These are phyloP conservation scores for Fusarium duplospermum DNA, from an alignment of 2,329 filamentous ascomycete species.

Conservation along the genomic window DNA sequence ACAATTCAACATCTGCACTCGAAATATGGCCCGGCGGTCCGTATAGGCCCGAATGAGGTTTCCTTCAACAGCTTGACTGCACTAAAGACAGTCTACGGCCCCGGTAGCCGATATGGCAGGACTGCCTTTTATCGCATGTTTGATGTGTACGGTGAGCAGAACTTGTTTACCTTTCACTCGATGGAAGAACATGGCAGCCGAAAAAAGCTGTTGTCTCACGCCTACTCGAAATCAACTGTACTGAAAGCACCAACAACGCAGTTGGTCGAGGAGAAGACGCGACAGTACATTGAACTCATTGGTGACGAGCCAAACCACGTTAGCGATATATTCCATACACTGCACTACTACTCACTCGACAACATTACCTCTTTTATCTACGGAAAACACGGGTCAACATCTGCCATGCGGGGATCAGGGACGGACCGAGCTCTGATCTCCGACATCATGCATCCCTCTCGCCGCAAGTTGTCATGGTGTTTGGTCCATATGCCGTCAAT, in stretches of 20 bases:
- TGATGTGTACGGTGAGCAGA: constrained; percentile 62
- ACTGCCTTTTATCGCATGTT: constrained; percentile 67
- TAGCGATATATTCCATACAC: constrained; percentile 32
- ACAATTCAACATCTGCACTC: constrained; percentile 56
- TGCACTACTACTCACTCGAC: constrained; percentile 33
- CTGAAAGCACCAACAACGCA: constrained; percentile 19
- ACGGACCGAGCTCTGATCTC: constrained; percentile 18
- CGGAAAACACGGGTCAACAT: constrained; percentile 27
- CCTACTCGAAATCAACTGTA: constrained; percentile 63
- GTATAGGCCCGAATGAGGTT: constrained; percentile 60
- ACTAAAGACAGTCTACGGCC: constrained; percentile 64
- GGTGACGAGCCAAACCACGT: constrained; percentile 11
- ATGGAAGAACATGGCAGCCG: constrained; percentile 58
- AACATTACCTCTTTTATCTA: constrained; percentile 34
- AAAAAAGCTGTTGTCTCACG: constrained; percentile 64
- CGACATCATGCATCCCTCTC: constrained; percentile 32
- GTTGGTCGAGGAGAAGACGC: constrained; percentile 34
- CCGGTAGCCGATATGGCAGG: constrained; percentile 62
- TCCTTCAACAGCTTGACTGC: constrained; percentile 56
- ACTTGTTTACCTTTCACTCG: constrained; percentile 63
- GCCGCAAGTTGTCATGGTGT: constrained; percentile 31
- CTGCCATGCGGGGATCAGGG: constrained; percentile 21
- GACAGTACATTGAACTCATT: constrained; percentile 25
- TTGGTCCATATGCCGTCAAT: constrained; percentile 14
- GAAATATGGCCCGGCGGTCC: constrained; percentile 59